Conservation (phyloP, 2,329 filamentous ascomycete species). For the Harringtonia aguacate region DNA sequence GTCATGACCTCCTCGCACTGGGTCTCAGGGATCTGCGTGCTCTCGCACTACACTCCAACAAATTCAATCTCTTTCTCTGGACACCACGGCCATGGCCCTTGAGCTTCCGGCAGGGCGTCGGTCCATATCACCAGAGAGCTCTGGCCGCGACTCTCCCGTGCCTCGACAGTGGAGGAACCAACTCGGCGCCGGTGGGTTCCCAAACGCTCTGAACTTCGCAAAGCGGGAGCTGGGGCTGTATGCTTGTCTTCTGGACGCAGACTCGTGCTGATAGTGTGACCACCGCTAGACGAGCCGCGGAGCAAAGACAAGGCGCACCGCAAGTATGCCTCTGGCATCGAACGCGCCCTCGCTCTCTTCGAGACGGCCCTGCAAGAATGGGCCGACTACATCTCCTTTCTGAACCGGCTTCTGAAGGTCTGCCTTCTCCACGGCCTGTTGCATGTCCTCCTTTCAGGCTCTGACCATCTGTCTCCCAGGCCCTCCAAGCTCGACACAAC, state of each 20-base stretch:
- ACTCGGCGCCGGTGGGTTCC: constrained; percentile 55
- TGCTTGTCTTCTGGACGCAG: background rate
- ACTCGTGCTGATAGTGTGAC: constrained; percentile 9
- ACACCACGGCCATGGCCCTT: constrained; percentile 42
- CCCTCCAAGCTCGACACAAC: constrained; percentile 75
- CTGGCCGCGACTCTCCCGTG: constrained; percentile 67
- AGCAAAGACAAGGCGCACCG: constrained; percentile 62
- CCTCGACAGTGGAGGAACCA: constrained; percentile 68
- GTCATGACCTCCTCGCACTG: background rate
- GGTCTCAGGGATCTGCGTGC: no score
- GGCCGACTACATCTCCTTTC: constrained; percentile 98
- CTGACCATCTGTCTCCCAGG: no score
- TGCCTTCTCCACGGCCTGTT: background rate
- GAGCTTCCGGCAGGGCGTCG: constrained; percentile 46
- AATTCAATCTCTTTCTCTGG: constrained; percentile 13
- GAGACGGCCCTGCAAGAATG: constrained; percentile 94
- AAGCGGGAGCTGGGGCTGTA: background rate
- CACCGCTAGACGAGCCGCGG: constrained; percentile 45
- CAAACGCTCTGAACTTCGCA: no score
- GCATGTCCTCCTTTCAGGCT: background rate
- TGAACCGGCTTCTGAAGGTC: constrained; percentile 84
- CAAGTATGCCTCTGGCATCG: constrained; percentile 80
- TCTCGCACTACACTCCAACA: background rate
- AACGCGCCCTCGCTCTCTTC: constrained; percentile 79
- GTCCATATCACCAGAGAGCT: constrained; percentile 69